phyloP scores from a whole-genome alignment of 768 basidiomycete genomes.

The Galerina sulciceps region DNA sequence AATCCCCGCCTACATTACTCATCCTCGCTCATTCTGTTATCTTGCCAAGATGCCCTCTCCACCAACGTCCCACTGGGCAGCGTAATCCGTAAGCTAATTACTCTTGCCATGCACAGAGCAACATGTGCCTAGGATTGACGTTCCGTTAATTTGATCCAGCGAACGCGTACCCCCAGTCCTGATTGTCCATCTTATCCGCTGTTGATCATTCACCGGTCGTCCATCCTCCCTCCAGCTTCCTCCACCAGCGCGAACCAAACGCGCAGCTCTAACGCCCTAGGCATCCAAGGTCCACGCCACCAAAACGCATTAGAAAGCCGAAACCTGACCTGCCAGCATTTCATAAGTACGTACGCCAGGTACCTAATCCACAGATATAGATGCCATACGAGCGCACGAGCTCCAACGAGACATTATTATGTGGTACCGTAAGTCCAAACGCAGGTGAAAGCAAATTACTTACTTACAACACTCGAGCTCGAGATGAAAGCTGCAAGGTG shows the following conservation, averaged over 20 bases:
- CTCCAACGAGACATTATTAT: neutral
- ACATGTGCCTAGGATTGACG: slow-evolving; percentile 1
- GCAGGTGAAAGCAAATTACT: too few relatives aligned
- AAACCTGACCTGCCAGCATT: neutral
- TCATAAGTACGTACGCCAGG: too few relatives aligned
- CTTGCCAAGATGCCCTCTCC: neutral
- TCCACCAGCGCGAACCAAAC: neutral
- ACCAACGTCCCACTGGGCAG: neutral
- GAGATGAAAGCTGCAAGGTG: too few relatives aligned
- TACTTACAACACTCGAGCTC: too few relatives aligned
- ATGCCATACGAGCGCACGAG: neutral
- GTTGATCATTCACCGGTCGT: neutral
- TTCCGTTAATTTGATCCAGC: neutral
- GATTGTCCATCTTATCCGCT: too few relatives aligned
- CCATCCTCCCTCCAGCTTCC: neutral
- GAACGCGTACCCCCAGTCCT: too few relatives aligned
- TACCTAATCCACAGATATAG: neutral
- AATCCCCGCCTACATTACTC: too few relatives aligned
- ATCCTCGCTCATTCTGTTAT: too few relatives aligned
- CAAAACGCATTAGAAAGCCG: neutral
- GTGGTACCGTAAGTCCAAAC: neutral
- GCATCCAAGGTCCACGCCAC: neutral
- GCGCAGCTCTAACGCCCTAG: neutral
- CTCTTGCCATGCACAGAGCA: neutral
- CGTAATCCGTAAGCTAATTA: neutral